Evolutionary conservation across 306 rosid genomes (phyloP).

Genomic region (Trifolium fragiferum): DNA sequence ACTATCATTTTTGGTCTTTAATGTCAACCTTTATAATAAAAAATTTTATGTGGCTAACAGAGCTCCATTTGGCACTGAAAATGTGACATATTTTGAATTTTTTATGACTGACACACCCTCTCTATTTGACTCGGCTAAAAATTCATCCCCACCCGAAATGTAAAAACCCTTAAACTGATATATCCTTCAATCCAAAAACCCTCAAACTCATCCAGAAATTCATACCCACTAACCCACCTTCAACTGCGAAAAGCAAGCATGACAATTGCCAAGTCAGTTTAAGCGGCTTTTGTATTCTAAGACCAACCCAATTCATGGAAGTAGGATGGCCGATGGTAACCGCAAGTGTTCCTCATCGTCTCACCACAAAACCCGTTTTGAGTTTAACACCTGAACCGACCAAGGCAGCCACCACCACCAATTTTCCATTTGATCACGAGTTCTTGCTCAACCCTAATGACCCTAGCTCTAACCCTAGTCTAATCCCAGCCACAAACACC

Average conservation of each 20-base stretch:
- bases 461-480: background rate
- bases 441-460: background rate
- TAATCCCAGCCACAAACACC: constrained; percentile 39
- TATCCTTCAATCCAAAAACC: background rate
- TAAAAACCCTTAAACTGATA: background rate
- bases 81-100: too few relatives aligned
- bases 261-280: background rate
- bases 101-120: too few relatives aligned
- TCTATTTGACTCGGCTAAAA: too few relatives aligned
- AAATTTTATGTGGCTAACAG: too few relatives aligned
- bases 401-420: too few relatives aligned
- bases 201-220: background rate
- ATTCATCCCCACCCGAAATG: too few relatives aligned
- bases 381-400: constrained; percentile 34
- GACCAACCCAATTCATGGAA: background rate
- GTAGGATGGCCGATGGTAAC: constrained; percentile 76
- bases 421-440: too few relatives aligned
- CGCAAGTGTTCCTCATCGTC: constrained; percentile 48
- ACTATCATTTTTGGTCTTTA: too few relatives aligned
- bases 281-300: background rate
- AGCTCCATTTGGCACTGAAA: too few relatives aligned
- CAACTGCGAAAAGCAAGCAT: too few relatives aligned
- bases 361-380: constrained; percentile 75
- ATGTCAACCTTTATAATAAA: too few relatives aligned
- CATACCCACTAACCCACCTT: too few relatives aligned